These are phyloP conservation scores for Odontarrhena argentea DNA, from an alignment of 345 rosid genomes.

Conservation along the genomic window DNA sequence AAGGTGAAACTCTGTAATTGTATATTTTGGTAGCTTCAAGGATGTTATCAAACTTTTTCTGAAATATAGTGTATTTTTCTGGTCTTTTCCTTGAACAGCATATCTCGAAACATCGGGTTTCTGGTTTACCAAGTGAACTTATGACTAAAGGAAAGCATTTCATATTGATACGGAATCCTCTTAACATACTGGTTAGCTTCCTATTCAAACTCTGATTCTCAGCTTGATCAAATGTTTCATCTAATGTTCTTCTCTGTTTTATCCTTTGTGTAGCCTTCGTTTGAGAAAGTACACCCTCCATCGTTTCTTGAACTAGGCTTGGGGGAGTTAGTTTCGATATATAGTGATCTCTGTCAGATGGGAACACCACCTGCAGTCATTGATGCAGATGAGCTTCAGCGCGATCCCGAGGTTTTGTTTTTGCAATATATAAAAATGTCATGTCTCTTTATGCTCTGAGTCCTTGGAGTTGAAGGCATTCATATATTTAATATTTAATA, in stretches of 20 bases:
- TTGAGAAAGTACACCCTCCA: constrained; percentile 65
- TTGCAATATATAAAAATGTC: background rate
- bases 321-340: constrained; percentile 67
- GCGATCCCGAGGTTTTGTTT: constrained; percentile 73
- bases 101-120: constrained; percentile 62
- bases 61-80: constrained; percentile 1
- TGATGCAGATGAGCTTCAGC: constrained; percentile 72
- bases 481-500: background rate
- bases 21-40: background rate
- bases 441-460: background rate
- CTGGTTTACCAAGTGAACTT: constrained; percentile 64
- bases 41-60: constrained; percentile 2
- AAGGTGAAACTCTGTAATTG: constrained; percentile 54
- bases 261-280: constrained; percentile 65
- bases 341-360: constrained; percentile 64
- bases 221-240: constrained; percentile 16
- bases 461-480: constrained; percentile 11
- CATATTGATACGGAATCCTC: constrained; percentile 77
- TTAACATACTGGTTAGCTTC: constrained; percentile 62
- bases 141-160: constrained; percentile 83
- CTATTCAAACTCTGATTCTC: background rate
- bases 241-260: constrained; percentile 14
- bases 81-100: constrained; percentile 48
- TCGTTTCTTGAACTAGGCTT: constrained; percentile 77
- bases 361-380: constrained; percentile 71